Conservation (phyloP, 2,329 filamentous ascomycete species). For the Paecilomyces sp. region DNA sequence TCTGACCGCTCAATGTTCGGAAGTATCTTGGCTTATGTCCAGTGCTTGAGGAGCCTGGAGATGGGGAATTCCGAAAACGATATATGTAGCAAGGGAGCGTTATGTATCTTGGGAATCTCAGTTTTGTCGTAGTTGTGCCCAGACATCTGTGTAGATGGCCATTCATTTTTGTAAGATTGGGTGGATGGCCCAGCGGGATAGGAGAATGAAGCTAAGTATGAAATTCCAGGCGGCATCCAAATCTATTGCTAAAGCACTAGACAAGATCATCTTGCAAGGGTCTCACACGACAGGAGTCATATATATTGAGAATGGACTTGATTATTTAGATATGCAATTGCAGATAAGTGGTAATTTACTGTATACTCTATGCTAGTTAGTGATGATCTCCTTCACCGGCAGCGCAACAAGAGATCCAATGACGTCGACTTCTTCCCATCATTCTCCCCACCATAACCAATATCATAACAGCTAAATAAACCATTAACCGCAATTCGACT, state of each 20-base stretch:
- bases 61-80: neutral
- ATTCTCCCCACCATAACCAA: neutral
- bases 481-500: neutral
- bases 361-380: neutral
- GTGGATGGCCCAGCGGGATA: neutral
- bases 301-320: no score
- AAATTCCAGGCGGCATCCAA: no score
- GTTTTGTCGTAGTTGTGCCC: neutral
- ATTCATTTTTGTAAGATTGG: neutral
- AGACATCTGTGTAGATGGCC: neutral
- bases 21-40: neutral
- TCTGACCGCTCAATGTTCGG: neutral
- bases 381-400: neutral
- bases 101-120: neutral
- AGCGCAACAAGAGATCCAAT: neutral
- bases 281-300: no score
- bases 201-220: neutral
- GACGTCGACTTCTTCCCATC: slow-evolving; percentile 7
- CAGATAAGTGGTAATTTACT: no score
- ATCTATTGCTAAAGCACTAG: no score
- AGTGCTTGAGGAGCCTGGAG: neutral
- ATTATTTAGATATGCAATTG: no score
- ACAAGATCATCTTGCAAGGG: no score
- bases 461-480: neutral
- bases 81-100: neutral